phyloP scores from a whole-genome alignment of 2,329 filamentous ascomycete genomes.

The Zasmidium angulare region DNA sequence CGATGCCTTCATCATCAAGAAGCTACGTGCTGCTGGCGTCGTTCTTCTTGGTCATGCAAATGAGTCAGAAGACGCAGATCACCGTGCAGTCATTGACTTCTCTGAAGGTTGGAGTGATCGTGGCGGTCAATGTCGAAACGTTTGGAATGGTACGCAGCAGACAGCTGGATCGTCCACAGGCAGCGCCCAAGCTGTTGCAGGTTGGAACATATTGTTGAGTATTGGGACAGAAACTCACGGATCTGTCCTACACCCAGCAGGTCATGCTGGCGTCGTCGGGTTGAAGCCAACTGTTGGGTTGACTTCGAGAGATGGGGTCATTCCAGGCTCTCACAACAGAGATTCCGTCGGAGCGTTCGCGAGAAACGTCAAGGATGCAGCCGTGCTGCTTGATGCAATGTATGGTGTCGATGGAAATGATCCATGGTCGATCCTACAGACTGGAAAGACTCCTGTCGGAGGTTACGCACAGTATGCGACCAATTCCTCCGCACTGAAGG shows the following conservation, averaged over 20 bases:
- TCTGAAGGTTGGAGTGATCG: conserved; percentile 9
- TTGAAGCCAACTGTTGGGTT: conserved; percentile 20
- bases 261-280: conserved; percentile 13
- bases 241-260: conserved; percentile 22
- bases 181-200: conserved; percentile 11
- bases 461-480: conserved; percentile 24
- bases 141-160: conserved; percentile 12
- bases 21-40: conserved; percentile 15
- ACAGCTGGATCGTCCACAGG: conserved; percentile 13
- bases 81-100: conserved; percentile 7
- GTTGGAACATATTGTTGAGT: conserved; percentile 4
- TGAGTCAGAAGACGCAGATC: conserved; percentile 13
- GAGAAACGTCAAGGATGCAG: conserved; percentile 19
- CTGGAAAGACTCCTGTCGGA: background rate
- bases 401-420: conserved; percentile 8
- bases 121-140: conserved; percentile 14
- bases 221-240: conserved; percentile 19
- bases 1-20: conserved; percentile 14
- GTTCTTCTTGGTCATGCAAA: conserved; percentile 20
- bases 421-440: background rate
- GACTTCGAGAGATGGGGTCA: conserved; percentile 12
- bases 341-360: conserved; percentile 18
- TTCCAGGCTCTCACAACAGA: conserved; percentile 11
- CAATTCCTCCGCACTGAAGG: conserved; percentile 54
- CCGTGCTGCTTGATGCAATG: conserved; percentile 14